Conservation (phyloP, 2,329 filamentous ascomycete genomes). For the Neonectria neomacrospora region DNA sequence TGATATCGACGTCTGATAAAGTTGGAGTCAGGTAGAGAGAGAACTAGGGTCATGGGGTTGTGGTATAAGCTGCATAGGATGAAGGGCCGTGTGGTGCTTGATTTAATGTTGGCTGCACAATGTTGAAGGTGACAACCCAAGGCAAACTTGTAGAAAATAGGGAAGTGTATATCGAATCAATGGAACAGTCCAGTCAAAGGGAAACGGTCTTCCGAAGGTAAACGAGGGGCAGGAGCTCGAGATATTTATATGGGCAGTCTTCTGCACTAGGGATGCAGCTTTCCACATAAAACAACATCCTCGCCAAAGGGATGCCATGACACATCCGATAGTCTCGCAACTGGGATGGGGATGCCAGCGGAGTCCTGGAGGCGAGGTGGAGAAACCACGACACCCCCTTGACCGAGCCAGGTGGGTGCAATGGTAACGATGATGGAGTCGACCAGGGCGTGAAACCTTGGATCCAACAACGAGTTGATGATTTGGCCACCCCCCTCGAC, state of each 20-base stretch:
- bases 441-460: constrained; percentile 69
- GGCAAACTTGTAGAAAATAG: neutral
- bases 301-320: constrained; percentile 83
- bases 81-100: neutral
- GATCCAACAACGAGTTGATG: constrained; percentile 82
- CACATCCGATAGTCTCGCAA: constrained; percentile 73
- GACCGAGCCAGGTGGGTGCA: constrained; percentile 89
- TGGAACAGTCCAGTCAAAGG: neutral
- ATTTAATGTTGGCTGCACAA: constrained; percentile 7
- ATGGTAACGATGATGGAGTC: constrained; percentile 88
- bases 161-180: neutral
- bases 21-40: neutral
- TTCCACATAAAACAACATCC: constrained; percentile 85
- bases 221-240: constrained; percentile 8
- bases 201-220: neutral
- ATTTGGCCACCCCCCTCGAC: constrained; percentile 87
- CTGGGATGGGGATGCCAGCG: constrained; percentile 65
- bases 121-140: neutral
- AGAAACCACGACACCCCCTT: constrained; percentile 81
- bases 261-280: constrained; percentile 51
- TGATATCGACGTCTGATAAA: neutral
- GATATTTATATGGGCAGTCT: constrained; percentile 31
- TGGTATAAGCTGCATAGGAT: neutral
- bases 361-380: constrained; percentile 68
- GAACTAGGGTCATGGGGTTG: neutral